phyloP scores from a whole-genome alignment of 192 early-diverging fungal species.

The Geranomyces variabilis region DNA sequence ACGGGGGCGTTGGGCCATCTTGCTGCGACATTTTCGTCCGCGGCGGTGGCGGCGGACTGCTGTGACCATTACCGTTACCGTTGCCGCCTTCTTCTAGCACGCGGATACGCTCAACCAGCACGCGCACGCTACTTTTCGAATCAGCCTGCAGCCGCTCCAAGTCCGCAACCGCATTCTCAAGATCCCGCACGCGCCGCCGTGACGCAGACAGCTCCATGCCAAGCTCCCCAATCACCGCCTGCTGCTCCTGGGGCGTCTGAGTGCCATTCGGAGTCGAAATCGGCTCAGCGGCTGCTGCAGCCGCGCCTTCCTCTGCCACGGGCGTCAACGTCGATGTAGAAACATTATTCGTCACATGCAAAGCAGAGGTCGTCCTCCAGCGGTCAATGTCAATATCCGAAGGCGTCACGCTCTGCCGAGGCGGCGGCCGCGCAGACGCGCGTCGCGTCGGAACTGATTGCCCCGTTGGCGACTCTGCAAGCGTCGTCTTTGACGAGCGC shows the following conservation, averaged over 20 bases:
- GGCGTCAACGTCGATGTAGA: background rate
- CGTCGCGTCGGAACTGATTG: background rate
- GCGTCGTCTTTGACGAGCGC: background rate
- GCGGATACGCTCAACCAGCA: background rate
- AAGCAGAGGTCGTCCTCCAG: no score
- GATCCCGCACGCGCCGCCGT: constrained; percentile 2
- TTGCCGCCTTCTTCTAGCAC: no score
- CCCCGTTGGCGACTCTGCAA: background rate
- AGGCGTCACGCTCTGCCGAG: background rate
- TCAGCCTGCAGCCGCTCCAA: constrained; percentile 10
- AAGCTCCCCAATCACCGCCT: constrained; percentile 24
- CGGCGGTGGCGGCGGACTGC: no score
- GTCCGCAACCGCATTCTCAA: background rate
- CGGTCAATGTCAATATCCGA: background rate
- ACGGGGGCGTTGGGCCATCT: no score
- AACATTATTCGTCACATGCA: background rate
- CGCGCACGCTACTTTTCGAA: background rate
- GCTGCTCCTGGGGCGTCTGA: background rate
- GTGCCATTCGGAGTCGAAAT: background rate
- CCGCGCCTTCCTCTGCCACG: no score
- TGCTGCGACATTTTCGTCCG: no score
- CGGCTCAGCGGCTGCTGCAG: background rate
- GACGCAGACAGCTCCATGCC: constrained; percentile 12
- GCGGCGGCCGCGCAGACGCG: background rate
- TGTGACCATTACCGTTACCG: no score